Base-by-base conservation (phyloP, 805 yeast genomes). In the Deakozyma indianensis region DNA sequence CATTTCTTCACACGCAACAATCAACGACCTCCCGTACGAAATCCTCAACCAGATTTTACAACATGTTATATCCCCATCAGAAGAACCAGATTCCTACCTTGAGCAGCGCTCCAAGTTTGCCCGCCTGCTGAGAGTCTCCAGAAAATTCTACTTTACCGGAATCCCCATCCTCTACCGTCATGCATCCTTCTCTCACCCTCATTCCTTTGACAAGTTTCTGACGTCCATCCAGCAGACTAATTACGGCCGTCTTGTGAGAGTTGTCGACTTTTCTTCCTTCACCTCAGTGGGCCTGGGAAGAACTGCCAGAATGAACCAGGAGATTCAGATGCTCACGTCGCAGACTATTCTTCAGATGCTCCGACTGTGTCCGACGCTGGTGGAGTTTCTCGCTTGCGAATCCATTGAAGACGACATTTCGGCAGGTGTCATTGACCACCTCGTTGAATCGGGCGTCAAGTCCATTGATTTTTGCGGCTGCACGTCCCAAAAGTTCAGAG, bases 401-500 rank as follows among this genome's bases (percentile, higher is more conserved):
- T 81, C 83, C 53, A 82, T 87, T 48, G 92, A 86, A 63, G 83
- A 73, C 57, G 96, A 87, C 58, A 66, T 87, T 55, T 83, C 81
- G 59, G 62, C 63, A 0, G 58, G 65, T n/a, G 77, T 83, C 1
- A 62, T 83, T 44, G 65, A 70, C 51, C 59, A 61, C 42, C 64
- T 83, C 22, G 77, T 82, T 58, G 75, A 77, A 20, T 62, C 77
- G 55, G 72, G 72, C 3, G 64, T 70, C 45, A 65, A 88, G 43
- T 74, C 80, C 60, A 63, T 87, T 11, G 96, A 87, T 62, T 85
- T 87, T 51, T 87, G 96, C 61, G 96, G 96, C 4, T 83, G 94
- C 32, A 75, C 85, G 3, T 81, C 83, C 41, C 68, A 66, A 29
- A 64, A 57, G 24, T 84, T 86, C 57, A 75, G 77, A 11, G 54